phyloP scores from a whole-genome alignment of 352 stramenopile genomes.

The Sclerospora graminicola region DNA sequence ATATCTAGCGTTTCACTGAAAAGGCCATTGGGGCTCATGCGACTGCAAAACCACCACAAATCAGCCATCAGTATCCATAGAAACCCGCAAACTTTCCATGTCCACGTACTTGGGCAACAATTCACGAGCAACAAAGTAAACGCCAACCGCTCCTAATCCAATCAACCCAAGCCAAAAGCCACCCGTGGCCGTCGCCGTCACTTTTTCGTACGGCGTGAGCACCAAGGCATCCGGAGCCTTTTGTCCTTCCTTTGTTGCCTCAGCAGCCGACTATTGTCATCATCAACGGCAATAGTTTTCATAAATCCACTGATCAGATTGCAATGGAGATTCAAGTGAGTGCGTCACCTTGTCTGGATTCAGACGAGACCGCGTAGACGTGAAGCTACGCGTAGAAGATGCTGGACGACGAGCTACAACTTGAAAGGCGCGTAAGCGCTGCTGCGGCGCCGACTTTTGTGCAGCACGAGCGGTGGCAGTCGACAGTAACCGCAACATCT shows the following conservation, averaged over 20 bases:
- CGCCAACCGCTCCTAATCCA: slow-evolving; percentile 76
- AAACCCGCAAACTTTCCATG: background rate
- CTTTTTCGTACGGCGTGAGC: slow-evolving; percentile 91
- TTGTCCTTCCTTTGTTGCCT: slow-evolving; percentile 35
- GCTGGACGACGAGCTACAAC: slow-evolving; percentile 9
- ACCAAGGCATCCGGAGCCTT: slow-evolving; percentile 70
- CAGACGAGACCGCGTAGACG: slow-evolving; percentile 35
- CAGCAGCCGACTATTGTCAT: slow-evolving; percentile 16
- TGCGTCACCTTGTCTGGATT: slow-evolving; percentile 45
- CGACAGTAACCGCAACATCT: slow-evolving; percentile 30
- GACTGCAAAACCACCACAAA: slow-evolving; percentile 22
- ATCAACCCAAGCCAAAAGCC: slow-evolving; percentile 84
- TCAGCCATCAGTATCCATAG: slow-evolving; percentile 1
- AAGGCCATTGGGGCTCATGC: slow-evolving; percentile 78
- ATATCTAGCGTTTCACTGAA: slow-evolving; percentile 71
- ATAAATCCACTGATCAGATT: background rate
- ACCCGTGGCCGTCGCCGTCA: slow-evolving; percentile 82
- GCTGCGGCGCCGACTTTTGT: slow-evolving; percentile 13
- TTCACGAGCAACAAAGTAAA: slow-evolving; percentile 89
- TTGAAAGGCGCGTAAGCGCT: slow-evolving; percentile 19
- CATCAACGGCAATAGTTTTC: background rate
- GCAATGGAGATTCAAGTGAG: background rate
- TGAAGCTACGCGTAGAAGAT: slow-evolving; percentile 21
- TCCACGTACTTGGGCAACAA: slow-evolving; percentile 78
- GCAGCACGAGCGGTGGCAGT: slow-evolving; percentile 12